Conservation (phyloP, 139 green algal genomes). For the Micractinium sp. region DNA sequence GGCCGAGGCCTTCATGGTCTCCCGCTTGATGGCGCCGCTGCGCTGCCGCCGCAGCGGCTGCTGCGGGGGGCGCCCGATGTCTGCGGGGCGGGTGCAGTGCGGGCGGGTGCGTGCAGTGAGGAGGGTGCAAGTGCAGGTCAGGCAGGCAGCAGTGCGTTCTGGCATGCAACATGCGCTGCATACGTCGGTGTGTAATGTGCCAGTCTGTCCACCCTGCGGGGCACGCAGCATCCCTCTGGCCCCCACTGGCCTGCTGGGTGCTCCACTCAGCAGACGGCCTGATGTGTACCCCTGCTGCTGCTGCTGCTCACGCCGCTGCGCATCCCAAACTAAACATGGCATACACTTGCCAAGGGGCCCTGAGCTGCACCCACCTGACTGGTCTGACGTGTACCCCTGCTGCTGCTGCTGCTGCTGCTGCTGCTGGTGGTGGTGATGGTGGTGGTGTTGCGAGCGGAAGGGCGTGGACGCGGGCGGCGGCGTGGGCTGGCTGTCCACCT, state of each 20-base stretch:
- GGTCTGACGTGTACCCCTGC: constrained; percentile 52
- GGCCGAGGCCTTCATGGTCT: constrained; percentile 53
- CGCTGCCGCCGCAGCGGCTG: constrained; percentile 9
- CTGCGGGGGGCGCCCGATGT: not conserved
- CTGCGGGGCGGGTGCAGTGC: not conserved
- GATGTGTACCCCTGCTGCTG: no score
- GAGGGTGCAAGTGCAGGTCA: not conserved
- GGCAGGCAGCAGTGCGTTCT: not conserved
- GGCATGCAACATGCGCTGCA: no score
- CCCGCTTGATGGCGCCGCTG: not conserved
- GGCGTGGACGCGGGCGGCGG: not conserved
- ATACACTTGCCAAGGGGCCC: no score
- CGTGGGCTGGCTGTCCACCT: constrained; percentile 29
- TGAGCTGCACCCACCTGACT: constrained; percentile 22
- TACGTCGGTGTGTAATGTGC: no score
- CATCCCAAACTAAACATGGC: no score
- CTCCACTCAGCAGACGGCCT: no score
- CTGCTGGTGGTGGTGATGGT: constrained; percentile 2
- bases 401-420: not conserved
- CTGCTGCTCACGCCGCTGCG: no score
- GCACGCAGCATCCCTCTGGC: no score
- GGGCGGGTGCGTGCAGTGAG: not conserved
- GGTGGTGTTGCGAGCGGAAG: not conserved
- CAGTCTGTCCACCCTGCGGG: no score
- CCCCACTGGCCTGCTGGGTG: no score